phyloP scores from a whole-genome alignment of 495 filamentous ascomycete genomes.

The Podospora pseudoanserina region DNA sequence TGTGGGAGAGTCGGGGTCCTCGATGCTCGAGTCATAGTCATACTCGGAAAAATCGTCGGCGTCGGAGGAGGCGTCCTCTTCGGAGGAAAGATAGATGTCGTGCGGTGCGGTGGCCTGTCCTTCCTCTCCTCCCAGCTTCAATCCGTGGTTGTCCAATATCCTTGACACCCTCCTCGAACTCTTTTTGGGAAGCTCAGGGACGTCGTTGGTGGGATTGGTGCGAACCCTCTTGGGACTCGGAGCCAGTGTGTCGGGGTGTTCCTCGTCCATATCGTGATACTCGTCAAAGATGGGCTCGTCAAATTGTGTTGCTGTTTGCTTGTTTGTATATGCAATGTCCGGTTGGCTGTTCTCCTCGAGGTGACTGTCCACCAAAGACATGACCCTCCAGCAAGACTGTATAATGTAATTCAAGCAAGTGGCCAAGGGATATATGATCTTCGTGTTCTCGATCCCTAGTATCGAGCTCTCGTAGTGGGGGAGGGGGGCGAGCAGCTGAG shows the following conservation, averaged over 20 bases:
- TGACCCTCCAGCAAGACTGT: not conserved
- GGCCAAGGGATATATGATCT: conserved; percentile 4
- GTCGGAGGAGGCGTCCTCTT: conserved; percentile 50
- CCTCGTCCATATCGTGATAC: conserved; percentile 30
- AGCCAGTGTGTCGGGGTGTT: conserved; percentile 22
- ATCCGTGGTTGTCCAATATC: conserved; percentile 36
- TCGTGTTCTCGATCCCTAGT: not conserved
- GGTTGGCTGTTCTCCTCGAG: conserved; percentile 16
- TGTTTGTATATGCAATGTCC: conserved; percentile 15
- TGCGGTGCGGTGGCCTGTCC: conserved; percentile 36
- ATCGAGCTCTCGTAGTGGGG: not conserved
- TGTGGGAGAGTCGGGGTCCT: conserved; percentile 34
- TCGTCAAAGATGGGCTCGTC: conserved; percentile 30
- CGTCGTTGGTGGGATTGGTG: not conserved
- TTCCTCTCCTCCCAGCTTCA: conserved; percentile 39
- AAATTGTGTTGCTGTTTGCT: conserved; percentile 10
- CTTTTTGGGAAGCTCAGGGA: conserved; percentile 38
- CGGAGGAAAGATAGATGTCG: conserved; percentile 49
- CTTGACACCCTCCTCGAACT: conserved; percentile 44
- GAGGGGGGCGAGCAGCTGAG: not conserved
- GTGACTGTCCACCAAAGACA: conserved; percentile 10
- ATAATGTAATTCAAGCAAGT: conserved; percentile 1
- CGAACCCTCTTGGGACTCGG: not conserved
- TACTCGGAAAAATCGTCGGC: conserved; percentile 51
- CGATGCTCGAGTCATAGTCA: conserved; percentile 44